phyloP scores from a whole-genome alignment of 78 protist species.

The Capsaspora owczarzaki region DNA sequence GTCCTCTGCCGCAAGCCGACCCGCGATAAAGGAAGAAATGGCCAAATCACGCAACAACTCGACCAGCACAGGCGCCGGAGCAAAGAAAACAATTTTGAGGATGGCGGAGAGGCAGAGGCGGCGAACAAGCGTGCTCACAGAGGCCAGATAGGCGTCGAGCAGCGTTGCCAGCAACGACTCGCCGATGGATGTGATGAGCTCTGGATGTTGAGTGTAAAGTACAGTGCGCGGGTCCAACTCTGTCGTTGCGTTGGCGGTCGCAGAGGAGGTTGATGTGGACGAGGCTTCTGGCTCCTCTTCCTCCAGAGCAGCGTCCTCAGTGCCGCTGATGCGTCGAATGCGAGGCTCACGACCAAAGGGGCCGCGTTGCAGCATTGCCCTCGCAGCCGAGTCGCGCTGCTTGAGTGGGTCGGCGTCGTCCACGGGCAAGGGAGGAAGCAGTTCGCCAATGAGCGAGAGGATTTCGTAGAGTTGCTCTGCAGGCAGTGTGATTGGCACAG shows the following conservation, averaged over 20 bases:
- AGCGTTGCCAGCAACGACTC: neutral
- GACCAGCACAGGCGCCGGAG: neutral
- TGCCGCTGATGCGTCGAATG: no score
- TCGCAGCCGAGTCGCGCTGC: no score
- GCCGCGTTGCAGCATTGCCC: no score
- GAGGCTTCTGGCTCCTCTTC: neutral
- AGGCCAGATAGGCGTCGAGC: neutral
- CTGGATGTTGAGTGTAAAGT: neutral
- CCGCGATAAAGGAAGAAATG: constrained; percentile 25
- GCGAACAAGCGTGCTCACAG: neutral
- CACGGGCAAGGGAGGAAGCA: neutral
- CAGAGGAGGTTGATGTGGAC: neutral
- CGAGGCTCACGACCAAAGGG: no score
- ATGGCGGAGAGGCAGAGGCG: neutral
- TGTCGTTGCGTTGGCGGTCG: neutral
- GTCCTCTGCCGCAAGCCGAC: neutral
- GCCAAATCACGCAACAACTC: neutral
- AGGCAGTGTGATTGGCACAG: neutral
- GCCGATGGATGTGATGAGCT: neutral
- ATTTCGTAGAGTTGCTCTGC: constrained; percentile 13
- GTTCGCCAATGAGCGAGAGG: neutral
- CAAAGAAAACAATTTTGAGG: neutral
- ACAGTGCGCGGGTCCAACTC: neutral
- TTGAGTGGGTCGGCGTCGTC: neutral
- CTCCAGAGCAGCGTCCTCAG: no score